Evolutionary conservation across 768 basidiomycete species (phyloP).

Genomic region (Lactarius tabidus): DNA sequence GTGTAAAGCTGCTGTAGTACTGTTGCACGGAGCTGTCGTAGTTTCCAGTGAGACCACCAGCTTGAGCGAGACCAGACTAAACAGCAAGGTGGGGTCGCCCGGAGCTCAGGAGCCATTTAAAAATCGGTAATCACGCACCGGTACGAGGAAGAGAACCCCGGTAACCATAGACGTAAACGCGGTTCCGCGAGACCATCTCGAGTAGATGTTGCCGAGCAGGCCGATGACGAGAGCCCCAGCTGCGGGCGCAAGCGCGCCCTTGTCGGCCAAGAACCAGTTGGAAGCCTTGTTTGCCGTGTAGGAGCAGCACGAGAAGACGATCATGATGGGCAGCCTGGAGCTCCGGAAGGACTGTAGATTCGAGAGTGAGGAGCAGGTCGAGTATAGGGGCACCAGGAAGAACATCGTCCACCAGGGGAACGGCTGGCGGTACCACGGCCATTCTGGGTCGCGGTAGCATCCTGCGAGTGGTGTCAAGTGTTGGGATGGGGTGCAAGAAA

Average conservation of each 20-base stretch:
- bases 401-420: conserved; percentile 82
- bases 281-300: conserved; percentile 67
- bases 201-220: conserved; percentile 77
- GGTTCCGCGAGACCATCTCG: conserved; percentile 68
- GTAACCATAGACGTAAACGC: conserved; percentile 92
- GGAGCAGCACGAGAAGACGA: conserved; percentile 68
- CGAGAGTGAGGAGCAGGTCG: conserved; percentile 66
- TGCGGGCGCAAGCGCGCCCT: conserved; percentile 72
- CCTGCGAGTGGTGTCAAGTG: conserved; percentile 38
- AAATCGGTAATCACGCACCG: conserved; percentile 47
- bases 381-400: conserved; percentile 71
- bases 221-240: conserved; percentile 77
- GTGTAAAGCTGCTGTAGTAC: conserved; percentile 72
- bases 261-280: conserved; percentile 56
- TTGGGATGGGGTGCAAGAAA: background rate
- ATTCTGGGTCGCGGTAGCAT: conserved; percentile 67
- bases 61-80: conserved; percentile 73
- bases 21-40: conserved; percentile 59
- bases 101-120: background rate
- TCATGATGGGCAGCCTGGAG: conserved; percentile 73
- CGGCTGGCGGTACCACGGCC: conserved; percentile 75
- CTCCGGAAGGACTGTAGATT: conserved; percentile 72
- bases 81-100: conserved; percentile 2
- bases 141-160: conserved; percentile 86
- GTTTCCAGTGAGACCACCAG: conserved; percentile 61